Evolutionary conservation across 2,329 filamentous ascomycete species (phyloP).

Genomic region (Sphaerulina populicola): DNA sequence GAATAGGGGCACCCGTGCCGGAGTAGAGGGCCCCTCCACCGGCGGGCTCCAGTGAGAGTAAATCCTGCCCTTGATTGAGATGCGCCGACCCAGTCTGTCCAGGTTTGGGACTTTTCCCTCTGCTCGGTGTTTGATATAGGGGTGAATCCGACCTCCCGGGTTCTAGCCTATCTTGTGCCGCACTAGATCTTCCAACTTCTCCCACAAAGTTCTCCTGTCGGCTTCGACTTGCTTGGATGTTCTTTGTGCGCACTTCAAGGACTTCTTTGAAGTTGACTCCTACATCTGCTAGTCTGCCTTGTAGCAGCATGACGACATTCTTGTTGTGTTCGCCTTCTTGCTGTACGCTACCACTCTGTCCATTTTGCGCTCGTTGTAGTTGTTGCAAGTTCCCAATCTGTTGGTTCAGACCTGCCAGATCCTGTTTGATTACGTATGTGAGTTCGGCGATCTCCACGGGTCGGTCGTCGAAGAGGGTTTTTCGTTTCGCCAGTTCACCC

Average conservation of each 20-base stretch:
- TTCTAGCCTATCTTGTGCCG: slow-evolving; percentile 10
- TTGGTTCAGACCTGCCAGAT: slow-evolving; percentile 74
- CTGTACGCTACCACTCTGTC: slow-evolving; percentile 35
- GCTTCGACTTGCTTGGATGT: slow-evolving; percentile 87
- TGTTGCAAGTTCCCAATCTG: slow-evolving; percentile 78
- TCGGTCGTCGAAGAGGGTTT: slow-evolving; percentile 93
- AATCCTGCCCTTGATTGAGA: slow-evolving; percentile 18
- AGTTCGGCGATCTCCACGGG: slow-evolving; percentile 95
- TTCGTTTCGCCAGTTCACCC: slow-evolving; percentile 86
- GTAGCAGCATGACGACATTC: slow-evolving; percentile 85
- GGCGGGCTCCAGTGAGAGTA: slow-evolving; percentile 47
- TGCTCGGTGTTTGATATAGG: slow-evolving; percentile 71
- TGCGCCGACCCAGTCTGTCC: slow-evolving; percentile 28
- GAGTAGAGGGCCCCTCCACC: slow-evolving; percentile 32
- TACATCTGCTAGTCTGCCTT: slow-evolving; percentile 86
- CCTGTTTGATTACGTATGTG: slow-evolving; percentile 96
- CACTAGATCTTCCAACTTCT: slow-evolving; percentile 58
- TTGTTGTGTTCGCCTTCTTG: slow-evolving; percentile 97
- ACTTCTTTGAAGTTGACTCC: slow-evolving; percentile 96
- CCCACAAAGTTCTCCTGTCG: slow-evolving; percentile 96
- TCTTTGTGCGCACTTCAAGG: slow-evolving; percentile 90
- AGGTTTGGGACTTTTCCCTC: slow-evolving; percentile 48
- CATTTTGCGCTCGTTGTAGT: slow-evolving; percentile 64
- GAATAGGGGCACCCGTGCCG: slow-evolving; percentile 26
- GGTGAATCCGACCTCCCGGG: slow-evolving; percentile 48